Evolutionary conservation across 2,329 filamentous ascomycete genomes (phyloP), one percentile per base, ranked within the genome.

Genomic region (Erysiphe neolycopersici): DNA sequence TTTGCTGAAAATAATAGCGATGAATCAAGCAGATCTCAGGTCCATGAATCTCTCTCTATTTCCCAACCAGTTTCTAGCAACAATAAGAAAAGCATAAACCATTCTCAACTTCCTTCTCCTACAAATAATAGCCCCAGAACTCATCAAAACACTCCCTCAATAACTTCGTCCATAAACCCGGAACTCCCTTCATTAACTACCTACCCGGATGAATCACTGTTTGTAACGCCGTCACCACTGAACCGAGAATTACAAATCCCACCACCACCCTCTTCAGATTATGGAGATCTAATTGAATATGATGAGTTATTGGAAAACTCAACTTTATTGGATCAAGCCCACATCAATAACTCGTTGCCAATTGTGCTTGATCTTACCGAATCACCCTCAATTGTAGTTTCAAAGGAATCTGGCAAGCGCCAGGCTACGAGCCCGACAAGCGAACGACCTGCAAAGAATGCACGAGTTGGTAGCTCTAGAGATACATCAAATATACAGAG

Each of bases 331-430:
- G 33, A 26, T 26, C 22, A 26, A 26, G 8, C 3, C 8, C 3
- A 9, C 22, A 5, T 6, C 5, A 26, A 26, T 9, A 26, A 8
- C 22, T 26, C 22, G 13, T 3, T 36, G 12, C 33, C 18, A 2
- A n/a, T 32, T 16, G 17, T 17, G 26, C 16, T 56, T 19, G 54
- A 57, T 43, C 49, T 54, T 19, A 56, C 54, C 11, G 45, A 47
- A 22, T 50, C 47, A 5, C 52, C 52, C 6, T 11, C 30, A 43
- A 18, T 22, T 41, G 49, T 40, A 38, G 16, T 45, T 45, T 41
- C 47, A 31, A 46, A 48, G 33, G 35, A 38, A 19, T 14, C 40
- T 18, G 48, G 47, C 38, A 56, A 55, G 45, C 47, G 54, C 22
- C 53, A 52, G 45, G 49, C 53, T 29, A 39, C 44, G 2, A 38